These are phyloP conservation scores for Acidiella bohemica DNA, from an alignment of 495 filamentous ascomycete species.

Conservation along the genomic window DNA sequence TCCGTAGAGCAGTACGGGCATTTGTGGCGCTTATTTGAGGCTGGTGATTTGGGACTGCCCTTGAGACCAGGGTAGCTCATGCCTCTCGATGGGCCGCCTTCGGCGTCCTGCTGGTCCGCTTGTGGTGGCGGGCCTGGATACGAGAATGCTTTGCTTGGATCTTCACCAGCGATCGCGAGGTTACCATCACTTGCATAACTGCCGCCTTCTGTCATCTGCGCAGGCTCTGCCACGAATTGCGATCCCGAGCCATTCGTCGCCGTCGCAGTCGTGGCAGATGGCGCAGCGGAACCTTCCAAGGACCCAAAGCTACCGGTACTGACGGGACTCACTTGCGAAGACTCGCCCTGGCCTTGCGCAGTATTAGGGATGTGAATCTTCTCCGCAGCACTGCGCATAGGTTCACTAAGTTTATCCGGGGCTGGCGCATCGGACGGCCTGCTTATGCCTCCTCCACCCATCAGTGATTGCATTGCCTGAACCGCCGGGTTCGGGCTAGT, in stretches of 20 bases:
- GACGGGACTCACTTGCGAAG: conserved; percentile 31
- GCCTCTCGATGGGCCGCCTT: conserved; percentile 41
- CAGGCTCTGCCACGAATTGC: conserved; percentile 17
- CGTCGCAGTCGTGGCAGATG: conserved; percentile 35
- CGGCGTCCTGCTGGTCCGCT: conserved; percentile 27
- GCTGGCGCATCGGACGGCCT: conserved; percentile 34
- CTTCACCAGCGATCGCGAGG: conserved; percentile 19
- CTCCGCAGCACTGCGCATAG: conserved; percentile 29
- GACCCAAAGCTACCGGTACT: conserved; percentile 30
- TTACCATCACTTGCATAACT: conserved; percentile 15
- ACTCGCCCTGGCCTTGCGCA: conserved; percentile 24
- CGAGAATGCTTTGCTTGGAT: conserved; percentile 28
- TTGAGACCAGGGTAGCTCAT: conserved; percentile 62
- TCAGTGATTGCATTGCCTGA: conserved; percentile 39
- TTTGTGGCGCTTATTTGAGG: conserved; percentile 75
- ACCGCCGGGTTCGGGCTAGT: conserved; percentile 40
- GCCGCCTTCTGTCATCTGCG: conserved; percentile 19
- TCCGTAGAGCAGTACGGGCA: conserved; percentile 92
- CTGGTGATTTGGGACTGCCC: conserved; percentile 53
- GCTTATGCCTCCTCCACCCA: conserved; percentile 42
- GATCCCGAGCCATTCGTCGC: conserved; percentile 25
- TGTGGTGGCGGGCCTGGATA: conserved; percentile 30
- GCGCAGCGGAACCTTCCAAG: conserved; percentile 21
- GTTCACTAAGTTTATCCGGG: conserved; percentile 30
- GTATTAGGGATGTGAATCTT: conserved; percentile 29